These are phyloP conservation scores for Omphalotus olearius DNA, from an alignment of 1,284 basidiomycete species.

Conservation along the genomic window DNA sequence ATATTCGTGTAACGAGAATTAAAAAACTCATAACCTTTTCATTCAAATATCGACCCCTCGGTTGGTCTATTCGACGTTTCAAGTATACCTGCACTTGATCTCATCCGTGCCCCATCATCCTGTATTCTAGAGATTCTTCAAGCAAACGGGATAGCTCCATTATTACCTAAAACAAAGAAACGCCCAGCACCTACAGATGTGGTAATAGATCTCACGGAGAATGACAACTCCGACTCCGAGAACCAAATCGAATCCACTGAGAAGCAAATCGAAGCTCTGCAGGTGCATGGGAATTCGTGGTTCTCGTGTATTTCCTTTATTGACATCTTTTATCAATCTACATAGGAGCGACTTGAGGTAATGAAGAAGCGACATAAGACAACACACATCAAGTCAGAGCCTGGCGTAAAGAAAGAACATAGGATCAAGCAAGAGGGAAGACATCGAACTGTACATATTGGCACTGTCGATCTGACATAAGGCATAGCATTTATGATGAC, in stretches of 20 bases:
- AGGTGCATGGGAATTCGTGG: background rate
- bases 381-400: background rate
- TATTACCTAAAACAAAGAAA: background rate
- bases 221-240: background rate
- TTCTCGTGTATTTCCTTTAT: too few relatives aligned
- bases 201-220: background rate
- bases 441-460: background rate
- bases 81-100: background rate
- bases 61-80: background rate
- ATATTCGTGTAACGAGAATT: background rate
- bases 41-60: conserved; percentile 1
- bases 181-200: background rate
- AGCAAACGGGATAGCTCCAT: conserved; percentile 10
- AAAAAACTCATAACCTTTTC: background rate
- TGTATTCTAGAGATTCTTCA: conserved; percentile 11
- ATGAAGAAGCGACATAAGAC: background rate
- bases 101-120: background rate
- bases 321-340: too few relatives aligned
- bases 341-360: background rate
- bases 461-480: too few relatives aligned
- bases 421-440: background rate
- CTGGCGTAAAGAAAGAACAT: background rate
- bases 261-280: background rate
- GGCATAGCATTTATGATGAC: too few relatives aligned
- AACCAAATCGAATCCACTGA: too few relatives aligned